Conservation (phyloP, 768 basidiomycete species). For the Phanerochaete carnosa region DNA sequence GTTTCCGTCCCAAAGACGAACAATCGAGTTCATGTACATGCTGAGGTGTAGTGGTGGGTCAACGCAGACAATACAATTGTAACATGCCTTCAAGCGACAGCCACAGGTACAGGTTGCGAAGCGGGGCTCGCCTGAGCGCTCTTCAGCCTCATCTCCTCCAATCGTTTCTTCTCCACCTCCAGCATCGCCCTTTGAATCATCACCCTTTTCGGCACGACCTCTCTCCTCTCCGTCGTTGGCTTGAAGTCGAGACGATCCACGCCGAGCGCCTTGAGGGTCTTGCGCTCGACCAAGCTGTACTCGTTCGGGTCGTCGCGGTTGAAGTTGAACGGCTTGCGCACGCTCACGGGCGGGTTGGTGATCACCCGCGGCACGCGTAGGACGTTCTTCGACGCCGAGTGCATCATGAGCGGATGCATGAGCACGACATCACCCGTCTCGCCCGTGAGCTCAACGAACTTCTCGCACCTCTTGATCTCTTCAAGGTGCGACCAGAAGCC, state of each 20-base stretch:
- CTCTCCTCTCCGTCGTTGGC: slow-evolving; percentile 44
- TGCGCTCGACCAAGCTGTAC: slow-evolving; percentile 33
- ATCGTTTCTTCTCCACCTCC: slow-evolving; percentile 43
- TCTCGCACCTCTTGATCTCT: slow-evolving; percentile 33
- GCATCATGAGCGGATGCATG: slow-evolving; percentile 37
- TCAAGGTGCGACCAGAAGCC: slow-evolving; percentile 40
- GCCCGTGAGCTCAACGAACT: slow-evolving; percentile 32
- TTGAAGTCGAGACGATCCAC: slow-evolving; percentile 42
- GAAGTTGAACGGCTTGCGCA: slow-evolving; percentile 33
- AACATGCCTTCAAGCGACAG: slow-evolving; percentile 12
- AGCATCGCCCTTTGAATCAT: slow-evolving; percentile 44
- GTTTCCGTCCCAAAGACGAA: too few species aligned
- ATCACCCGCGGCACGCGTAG: slow-evolving; percentile 33
- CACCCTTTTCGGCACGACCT: slow-evolving; percentile 45
- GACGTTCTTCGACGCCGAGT: slow-evolving; percentile 34
- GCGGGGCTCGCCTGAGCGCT: background rate
- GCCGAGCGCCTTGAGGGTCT: slow-evolving; percentile 31
- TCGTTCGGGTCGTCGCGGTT: slow-evolving; percentile 25
- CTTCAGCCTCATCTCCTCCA: slow-evolving; percentile 20
- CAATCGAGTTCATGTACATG: too few species aligned
- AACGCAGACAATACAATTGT: too few species aligned
- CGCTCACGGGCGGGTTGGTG: slow-evolving; percentile 34
- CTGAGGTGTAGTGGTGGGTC: too few species aligned
- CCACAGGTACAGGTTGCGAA: background rate
- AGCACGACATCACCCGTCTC: slow-evolving; percentile 35